These are phyloP conservation scores for Colletotrichum caudatum DNA, from an alignment of 2,329 filamentous ascomycete genomes.

Conservation along the genomic window DNA sequence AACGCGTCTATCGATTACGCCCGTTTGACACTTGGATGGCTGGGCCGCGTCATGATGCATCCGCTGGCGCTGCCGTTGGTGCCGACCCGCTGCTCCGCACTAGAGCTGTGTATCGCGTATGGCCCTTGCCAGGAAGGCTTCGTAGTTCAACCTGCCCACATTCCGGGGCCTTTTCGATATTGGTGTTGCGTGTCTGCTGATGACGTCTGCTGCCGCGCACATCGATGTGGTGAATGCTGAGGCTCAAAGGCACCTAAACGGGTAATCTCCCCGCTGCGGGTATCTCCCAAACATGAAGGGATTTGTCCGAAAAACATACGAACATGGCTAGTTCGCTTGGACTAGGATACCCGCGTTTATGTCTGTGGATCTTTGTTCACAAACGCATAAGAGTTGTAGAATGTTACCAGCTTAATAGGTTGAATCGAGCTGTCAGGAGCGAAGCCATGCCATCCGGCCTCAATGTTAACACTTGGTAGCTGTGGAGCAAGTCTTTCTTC, in stretches of 20 bases:
- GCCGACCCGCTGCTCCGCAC: constrained; percentile 15
- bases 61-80: constrained; percentile 28
- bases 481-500: background rate
- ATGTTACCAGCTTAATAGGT: background rate
- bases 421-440: background rate
- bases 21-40: background rate
- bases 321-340: background rate
- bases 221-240: background rate
- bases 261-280: background rate
- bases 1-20: background rate
- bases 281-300: background rate
- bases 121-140: constrained; percentile 9
- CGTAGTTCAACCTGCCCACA: constrained; percentile 17
- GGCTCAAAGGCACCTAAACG: background rate
- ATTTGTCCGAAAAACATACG: background rate
- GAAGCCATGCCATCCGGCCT: background rate
- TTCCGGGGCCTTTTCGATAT: constrained; percentile 18
- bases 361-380: background rate
- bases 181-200: constrained; percentile 8
- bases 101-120: constrained; percentile 4
- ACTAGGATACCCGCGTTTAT: background rate
- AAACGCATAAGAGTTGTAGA: background rate
- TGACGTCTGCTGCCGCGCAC: constrained; percentile 14
- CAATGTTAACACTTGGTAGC: background rate
- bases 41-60: constrained; percentile 35